Percentiles rank a stretch among this genome's conserved stretches.
These are phyloP conservation scores for Colletotrichum navitas DNA, from an alignment of 2,329 filamentous ascomycete genomes.

Conservation along the genomic window DNA sequence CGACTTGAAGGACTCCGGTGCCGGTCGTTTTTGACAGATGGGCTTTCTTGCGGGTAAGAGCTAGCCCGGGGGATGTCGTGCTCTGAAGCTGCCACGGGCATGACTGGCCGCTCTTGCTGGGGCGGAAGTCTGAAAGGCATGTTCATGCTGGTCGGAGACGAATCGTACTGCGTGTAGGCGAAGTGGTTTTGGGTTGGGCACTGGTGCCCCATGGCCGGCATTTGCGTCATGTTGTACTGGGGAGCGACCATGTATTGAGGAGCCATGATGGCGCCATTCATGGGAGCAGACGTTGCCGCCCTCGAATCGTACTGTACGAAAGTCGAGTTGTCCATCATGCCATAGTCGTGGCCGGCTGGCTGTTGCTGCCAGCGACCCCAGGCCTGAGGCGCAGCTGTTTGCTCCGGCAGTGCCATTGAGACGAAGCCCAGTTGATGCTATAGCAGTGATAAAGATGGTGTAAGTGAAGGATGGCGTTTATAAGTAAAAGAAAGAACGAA, in stretches of 20 bases:
- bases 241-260: slow-evolving; percentile 62
- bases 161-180: slow-evolving; percentile 58
- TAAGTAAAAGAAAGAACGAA: not conserved
- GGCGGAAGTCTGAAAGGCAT: slow-evolving; percentile 50
- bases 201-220: slow-evolving; percentile 56
- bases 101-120: slow-evolving; percentile 48
- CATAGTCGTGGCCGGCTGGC: slow-evolving; percentile 56
- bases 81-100: slow-evolving; percentile 26
- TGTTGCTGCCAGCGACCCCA: slow-evolving; percentile 70
- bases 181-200: slow-evolving; percentile 60
- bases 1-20: slow-evolving; percentile 36
- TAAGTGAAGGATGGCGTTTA: not conserved
- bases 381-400: slow-evolving; percentile 58
- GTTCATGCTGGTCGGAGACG: slow-evolving; percentile 51
- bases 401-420: slow-evolving; percentile 62
- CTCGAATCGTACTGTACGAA: slow-evolving; percentile 65
- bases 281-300: slow-evolving; percentile 51
- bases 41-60: slow-evolving; percentile 36
- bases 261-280: slow-evolving; percentile 59
- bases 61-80: slow-evolving; percentile 36
- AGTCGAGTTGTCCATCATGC: slow-evolving; percentile 60
- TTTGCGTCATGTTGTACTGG: slow-evolving; percentile 58
- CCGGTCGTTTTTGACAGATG: slow-evolving; percentile 24
- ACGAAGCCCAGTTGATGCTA: not conserved
- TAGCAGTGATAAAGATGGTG: not conserved